Conservation (phyloP, 164 flowering plant species). For the Umbellularia californica region DNA sequence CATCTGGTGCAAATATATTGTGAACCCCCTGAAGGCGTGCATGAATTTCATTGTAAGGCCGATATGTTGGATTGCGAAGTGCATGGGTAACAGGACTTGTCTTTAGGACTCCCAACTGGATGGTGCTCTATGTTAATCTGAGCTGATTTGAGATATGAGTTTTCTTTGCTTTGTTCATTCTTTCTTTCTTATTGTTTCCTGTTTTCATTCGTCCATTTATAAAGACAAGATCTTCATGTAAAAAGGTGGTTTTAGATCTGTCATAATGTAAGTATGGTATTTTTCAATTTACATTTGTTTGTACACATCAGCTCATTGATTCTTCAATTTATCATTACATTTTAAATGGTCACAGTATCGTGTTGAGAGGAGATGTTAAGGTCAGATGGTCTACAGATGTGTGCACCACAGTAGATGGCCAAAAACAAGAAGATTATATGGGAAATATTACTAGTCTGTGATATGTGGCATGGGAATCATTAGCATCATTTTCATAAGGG, state of each 20-base stretch:
- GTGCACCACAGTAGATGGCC: too few relatives aligned
- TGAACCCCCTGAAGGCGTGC: slow-evolving; percentile 20
- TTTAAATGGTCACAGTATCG: too few relatives aligned
- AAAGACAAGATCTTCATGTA: not conserved
- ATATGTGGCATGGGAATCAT: too few relatives aligned
- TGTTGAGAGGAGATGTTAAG: too few relatives aligned
- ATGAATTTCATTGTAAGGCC: slow-evolving; percentile 7
- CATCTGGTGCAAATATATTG: slow-evolving; percentile 17
- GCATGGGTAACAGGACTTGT: slow-evolving; percentile 1
- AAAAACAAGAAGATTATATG: too few relatives aligned
- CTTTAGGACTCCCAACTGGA: not conserved
- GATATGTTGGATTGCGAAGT: slow-evolving; percentile 9
- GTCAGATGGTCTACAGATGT: too few relatives aligned
- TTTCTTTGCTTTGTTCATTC: not conserved
- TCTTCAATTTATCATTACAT: too few relatives aligned
- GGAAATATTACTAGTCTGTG: too few relatives aligned
- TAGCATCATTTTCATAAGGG: too few relatives aligned
- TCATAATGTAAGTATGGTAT: not conserved
- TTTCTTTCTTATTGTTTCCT: too few relatives aligned
- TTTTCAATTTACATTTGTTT: not conserved
- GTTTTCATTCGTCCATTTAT: not conserved
- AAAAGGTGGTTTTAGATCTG: not conserved
- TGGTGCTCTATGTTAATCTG: not conserved
- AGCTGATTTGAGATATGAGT: not conserved
- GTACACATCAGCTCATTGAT: too few relatives aligned